These are phyloP conservation scores for Gremmenia infestans DNA, from an alignment of 2,329 filamentous ascomycete species.

Conservation along the genomic window DNA sequence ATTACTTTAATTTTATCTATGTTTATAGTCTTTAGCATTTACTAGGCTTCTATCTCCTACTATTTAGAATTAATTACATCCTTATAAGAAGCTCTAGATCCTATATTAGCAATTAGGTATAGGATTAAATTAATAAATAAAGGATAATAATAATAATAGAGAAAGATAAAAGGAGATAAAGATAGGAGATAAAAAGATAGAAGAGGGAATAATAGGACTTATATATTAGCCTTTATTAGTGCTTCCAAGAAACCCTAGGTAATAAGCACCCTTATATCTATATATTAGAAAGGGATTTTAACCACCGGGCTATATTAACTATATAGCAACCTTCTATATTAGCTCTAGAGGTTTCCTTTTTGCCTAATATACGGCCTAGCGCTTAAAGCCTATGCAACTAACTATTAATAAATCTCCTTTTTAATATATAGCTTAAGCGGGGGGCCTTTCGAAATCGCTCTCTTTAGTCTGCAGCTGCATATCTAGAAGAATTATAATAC, in stretches of 20 bases:
- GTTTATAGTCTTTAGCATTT: slow-evolving; percentile 6
- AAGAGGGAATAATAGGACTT: not conserved
- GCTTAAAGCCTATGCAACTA: not conserved
- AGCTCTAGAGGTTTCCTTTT: not conserved
- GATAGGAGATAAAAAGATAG: not conserved
- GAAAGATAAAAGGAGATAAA: not conserved
- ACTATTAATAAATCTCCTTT: not conserved
- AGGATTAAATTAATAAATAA: not conserved
- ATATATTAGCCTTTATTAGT: not conserved
- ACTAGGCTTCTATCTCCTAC: slow-evolving; percentile 4
- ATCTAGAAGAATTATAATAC: not conserved
- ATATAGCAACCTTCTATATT: not conserved
- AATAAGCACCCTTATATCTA: not conserved
- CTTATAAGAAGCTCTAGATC: slow-evolving; percentile 1
- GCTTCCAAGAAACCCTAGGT: not conserved
- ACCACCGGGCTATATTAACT: not conserved
- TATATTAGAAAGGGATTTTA: slow-evolving; percentile 1
- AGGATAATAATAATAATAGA: not conserved
- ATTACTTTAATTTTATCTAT: slow-evolving; percentile 4
- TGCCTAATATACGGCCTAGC: not conserved
- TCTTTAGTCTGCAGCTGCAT: not conserved
- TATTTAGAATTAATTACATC: not conserved
- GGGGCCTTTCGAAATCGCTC: not conserved
- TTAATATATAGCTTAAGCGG: not conserved
- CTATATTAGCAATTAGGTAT: not conserved